Evolutionary conservation across 2,329 filamentous ascomycete genomes (phyloP).

Genomic region (Pyrenophora tritici-repentis): DNA sequence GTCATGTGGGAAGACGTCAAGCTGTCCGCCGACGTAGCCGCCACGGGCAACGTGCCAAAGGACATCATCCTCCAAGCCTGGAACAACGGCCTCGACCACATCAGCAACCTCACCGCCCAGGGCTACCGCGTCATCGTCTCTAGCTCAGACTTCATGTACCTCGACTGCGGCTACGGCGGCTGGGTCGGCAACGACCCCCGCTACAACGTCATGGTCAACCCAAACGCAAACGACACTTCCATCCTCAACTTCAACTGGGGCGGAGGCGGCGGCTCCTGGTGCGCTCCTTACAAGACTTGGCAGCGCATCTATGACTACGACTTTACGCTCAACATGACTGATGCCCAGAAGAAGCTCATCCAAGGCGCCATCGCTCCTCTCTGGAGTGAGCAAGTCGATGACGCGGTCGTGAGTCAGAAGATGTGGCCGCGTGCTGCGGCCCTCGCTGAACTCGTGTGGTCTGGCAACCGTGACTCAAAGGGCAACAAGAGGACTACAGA

Average conservation of each 20-base stretch:
- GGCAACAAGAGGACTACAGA: constrained; percentile 59
- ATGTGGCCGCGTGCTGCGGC: constrained; percentile 64
- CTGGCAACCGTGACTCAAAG: constrained; percentile 56
- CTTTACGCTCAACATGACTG: constrained; percentile 57
- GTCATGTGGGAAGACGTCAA: constrained; percentile 64
- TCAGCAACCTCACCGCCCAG: constrained; percentile 55
- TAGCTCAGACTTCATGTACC: constrained; percentile 60
- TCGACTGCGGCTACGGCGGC: constrained; percentile 62
- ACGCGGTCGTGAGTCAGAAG: constrained; percentile 55
- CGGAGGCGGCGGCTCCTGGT: constrained; percentile 62
- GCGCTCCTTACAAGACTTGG: constrained; percentile 64
- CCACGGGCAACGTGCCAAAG: constrained; percentile 55
- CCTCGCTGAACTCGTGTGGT: constrained; percentile 61
- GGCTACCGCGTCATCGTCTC: constrained; percentile 64
- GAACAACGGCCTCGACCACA: constrained; percentile 59
- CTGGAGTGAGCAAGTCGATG: constrained; percentile 62
- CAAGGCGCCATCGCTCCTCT: constrained; percentile 59
- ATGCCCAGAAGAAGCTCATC: constrained; percentile 54
- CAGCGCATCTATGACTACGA: constrained; percentile 65
- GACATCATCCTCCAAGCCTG: constrained; percentile 61
- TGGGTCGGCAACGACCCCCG: constrained; percentile 61
- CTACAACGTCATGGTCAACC: constrained; percentile 61
- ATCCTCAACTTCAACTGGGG: constrained; percentile 60
- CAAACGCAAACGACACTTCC: constrained; percentile 47
- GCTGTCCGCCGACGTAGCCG: constrained; percentile 48